A percentile compares a stretch with the other conserved stretches of the same genome.
phyloP scores from a whole-genome alignment of 1,284 basidiomycete genomes.

The Thecaphora frezii region DNA sequence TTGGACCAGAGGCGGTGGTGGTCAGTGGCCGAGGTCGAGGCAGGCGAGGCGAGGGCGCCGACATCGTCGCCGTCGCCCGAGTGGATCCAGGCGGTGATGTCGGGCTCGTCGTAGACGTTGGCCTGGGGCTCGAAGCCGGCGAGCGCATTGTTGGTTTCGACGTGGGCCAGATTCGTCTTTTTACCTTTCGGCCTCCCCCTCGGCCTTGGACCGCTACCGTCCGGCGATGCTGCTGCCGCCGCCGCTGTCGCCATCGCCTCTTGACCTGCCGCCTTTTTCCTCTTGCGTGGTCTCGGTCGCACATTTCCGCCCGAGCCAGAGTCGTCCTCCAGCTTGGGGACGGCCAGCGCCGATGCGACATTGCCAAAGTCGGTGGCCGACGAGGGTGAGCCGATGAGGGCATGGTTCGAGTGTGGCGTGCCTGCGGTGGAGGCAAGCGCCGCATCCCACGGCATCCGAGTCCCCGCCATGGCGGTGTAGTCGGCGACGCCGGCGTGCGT shows the following conservation, averaged over 20 bases:
- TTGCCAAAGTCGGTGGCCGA: not conserved
- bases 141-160: not conserved
- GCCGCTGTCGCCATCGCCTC: too few species aligned
- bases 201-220: not conserved
- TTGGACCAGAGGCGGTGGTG: slow-evolving; percentile 36
- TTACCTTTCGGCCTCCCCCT: not conserved
- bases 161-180: not conserved
- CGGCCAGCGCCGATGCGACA: not conserved
- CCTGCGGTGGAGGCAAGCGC: not conserved
- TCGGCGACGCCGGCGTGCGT: not conserved
- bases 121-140: not conserved
- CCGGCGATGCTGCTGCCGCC: too few species aligned
- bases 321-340: slow-evolving; percentile 22
- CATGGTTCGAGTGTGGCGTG: not conserved
- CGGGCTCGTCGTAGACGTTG: slow-evolving; percentile 22
- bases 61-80: slow-evolving; percentile 33
- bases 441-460: not conserved
- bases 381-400: not conserved
- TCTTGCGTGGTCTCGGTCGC: slow-evolving; percentile 27
- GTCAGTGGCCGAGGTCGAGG: slow-evolving; percentile 5
- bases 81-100: slow-evolving; percentile 42
- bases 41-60: slow-evolving; percentile 2
- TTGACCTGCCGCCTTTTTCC: not conserved
- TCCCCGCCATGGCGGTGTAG: not conserved
- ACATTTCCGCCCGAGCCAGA: slow-evolving; percentile 35